These are phyloP conservation scores for Phanerodontia chrysosporium DNA, from an alignment of 768 basidiomycete species.

Conservation along the genomic window DNA sequence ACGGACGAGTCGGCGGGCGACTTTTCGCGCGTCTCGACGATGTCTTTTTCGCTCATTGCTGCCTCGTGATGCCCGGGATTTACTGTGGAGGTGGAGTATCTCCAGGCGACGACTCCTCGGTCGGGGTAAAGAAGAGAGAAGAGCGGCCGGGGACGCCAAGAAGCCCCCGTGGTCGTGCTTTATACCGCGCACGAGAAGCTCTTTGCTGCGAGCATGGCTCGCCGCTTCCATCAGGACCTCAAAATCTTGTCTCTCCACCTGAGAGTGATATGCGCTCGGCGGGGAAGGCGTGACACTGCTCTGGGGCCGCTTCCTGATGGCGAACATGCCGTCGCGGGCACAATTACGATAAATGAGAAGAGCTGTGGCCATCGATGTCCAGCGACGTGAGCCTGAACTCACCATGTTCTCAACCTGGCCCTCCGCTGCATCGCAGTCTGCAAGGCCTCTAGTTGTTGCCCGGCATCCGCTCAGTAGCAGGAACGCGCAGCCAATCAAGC, in stretches of 20 bases:
- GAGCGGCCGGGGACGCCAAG: neutral
- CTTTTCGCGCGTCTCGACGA: neutral
- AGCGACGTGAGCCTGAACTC: too few relatives aligned
- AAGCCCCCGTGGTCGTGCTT: neutral
- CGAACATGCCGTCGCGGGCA: neutral
- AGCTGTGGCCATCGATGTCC: too few relatives aligned
- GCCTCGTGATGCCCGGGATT: neutral
- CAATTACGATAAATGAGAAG: neutral
- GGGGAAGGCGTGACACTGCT: neutral
- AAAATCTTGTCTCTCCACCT: neutral
- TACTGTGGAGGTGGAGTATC: too few relatives aligned
- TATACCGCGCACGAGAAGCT: neutral
- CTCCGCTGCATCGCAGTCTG: too few relatives aligned
- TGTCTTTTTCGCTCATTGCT: neutral
- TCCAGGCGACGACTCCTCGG: neutral
- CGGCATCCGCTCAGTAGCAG: too few relatives aligned
- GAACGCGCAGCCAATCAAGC: too few relatives aligned
- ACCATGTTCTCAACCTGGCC: too few relatives aligned
- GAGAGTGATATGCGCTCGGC: neutral
- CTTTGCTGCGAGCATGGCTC: neutral
- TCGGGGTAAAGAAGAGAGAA: neutral
- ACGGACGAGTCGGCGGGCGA: constrained; percentile 3
- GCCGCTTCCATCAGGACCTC: neutral
- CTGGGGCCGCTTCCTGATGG: neutral
- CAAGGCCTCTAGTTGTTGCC: too few relatives aligned